phyloP scores from a whole-genome alignment of 805 yeast genomes.

The Clavispora phyllophila region DNA sequence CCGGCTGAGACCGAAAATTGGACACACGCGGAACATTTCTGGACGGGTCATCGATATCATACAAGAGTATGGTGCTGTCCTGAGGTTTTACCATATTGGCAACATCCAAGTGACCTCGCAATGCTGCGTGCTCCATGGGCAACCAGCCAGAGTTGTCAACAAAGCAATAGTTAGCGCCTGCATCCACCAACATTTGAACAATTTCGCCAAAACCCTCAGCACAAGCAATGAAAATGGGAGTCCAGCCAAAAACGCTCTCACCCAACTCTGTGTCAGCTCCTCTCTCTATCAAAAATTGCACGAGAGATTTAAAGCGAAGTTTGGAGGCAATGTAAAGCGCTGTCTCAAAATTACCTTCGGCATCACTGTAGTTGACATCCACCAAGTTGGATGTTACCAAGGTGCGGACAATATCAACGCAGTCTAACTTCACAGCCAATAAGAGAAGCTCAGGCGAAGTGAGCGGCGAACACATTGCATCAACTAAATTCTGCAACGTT shows the following conservation, averaged over 20 bases:
- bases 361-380: slow-evolving; percentile 58
- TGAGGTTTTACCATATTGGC: slow-evolving; percentile 57
- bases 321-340: slow-evolving; percentile 79
- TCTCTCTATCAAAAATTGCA: slow-evolving; percentile 46
- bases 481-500: slow-evolving; percentile 59
- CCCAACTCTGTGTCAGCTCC: slow-evolving; percentile 73
- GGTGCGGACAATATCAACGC: slow-evolving; percentile 49
- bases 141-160: slow-evolving; percentile 91
- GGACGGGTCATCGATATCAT: slow-evolving; percentile 32
- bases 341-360: slow-evolving; percentile 60
- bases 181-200: slow-evolving; percentile 47
- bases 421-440: slow-evolving; percentile 64
- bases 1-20: slow-evolving; percentile 12
- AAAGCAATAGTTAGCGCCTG: slow-evolving; percentile 49
- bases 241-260: slow-evolving; percentile 85
- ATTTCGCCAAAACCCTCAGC: slow-evolving; percentile 70
- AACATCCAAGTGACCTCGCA: slow-evolving; percentile 77
- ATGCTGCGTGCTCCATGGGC: slow-evolving; percentile 93
- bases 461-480: slow-evolving; percentile 32
- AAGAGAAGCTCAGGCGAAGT: slow-evolving; percentile 55
- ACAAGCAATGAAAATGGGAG: slow-evolving; percentile 86
- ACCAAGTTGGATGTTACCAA: slow-evolving; percentile 55
- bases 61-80: slow-evolving; percentile 29
- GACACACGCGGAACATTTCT: slow-evolving; percentile 20
- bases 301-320: slow-evolving; percentile 49